phyloP scores from a whole-genome alignment of 2,329 filamentous ascomycete genomes.

The Arthrobotrys entomopaga region DNA sequence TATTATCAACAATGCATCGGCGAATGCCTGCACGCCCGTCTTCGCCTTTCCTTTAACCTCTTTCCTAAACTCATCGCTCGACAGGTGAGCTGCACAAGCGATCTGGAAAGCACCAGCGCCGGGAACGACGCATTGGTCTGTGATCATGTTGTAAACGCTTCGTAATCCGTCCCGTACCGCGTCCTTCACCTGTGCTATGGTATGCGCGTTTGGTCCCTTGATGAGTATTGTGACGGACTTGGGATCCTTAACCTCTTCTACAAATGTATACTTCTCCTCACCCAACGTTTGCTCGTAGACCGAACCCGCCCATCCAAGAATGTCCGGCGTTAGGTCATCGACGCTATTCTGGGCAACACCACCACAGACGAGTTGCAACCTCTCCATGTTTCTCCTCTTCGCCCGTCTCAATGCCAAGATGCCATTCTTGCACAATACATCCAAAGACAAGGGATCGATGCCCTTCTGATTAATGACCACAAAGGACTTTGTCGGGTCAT shows the following conservation, averaged over 20 bases:
- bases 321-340: slow-evolving; percentile 85
- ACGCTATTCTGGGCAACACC: slow-evolving; percentile 94
- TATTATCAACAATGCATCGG: slow-evolving; percentile 92
- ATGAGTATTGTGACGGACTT: slow-evolving; percentile 98
- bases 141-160: slow-evolving; percentile 99
- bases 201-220: slow-evolving; percentile 94
- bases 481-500: slow-evolving; percentile 92
- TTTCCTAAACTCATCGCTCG: slow-evolving; percentile 85
- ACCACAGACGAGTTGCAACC: slow-evolving; percentile 92
- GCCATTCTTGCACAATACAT: slow-evolving; percentile 96
- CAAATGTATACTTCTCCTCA: slow-evolving; percentile 98
- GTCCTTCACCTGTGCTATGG: slow-evolving; percentile 95
- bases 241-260: slow-evolving; percentile 98
- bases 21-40: slow-evolving; percentile 93
- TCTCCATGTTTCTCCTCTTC: slow-evolving; percentile 99
- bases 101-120: slow-evolving; percentile 96
- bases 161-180: slow-evolving; percentile 93
- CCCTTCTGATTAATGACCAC: slow-evolving; percentile 99
- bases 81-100: slow-evolving; percentile 85
- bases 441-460: slow-evolving; percentile 93
- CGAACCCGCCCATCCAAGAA: slow-evolving; percentile 92
- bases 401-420: slow-evolving; percentile 93
- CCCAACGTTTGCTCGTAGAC: slow-evolving; percentile 98
- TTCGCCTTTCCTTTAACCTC: slow-evolving; percentile 98
- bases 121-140: slow-evolving; percentile 94